These are phyloP conservation scores for Echium plantagineum DNA, from an alignment of 257 asterid genomes.

Conservation along the genomic window DNA sequence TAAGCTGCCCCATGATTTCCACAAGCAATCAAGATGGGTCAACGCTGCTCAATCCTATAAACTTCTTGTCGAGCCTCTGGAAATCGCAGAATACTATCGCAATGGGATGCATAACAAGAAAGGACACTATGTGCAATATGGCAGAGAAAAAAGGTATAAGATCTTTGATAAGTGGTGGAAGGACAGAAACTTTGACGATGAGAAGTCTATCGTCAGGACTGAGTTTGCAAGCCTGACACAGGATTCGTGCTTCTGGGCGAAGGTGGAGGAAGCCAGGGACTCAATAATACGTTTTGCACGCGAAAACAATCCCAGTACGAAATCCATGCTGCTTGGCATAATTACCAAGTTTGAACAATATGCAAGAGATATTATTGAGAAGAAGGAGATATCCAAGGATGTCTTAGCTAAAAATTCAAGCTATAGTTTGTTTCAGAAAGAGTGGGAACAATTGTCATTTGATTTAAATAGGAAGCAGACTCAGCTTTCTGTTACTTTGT, in stretches of 20 bases:
- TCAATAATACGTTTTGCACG: constrained; percentile 23
- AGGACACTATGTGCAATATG: constrained; percentile 67
- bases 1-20: constrained; percentile 71
- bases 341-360: constrained; percentile 49
- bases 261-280: constrained; percentile 73
- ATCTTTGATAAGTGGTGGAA: constrained; percentile 85
- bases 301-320: constrained; percentile 37
- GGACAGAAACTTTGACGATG: constrained; percentile 35
- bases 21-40: constrained; percentile 53
- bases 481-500: background rate
- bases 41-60: constrained; percentile 59
- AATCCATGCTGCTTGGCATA: constrained; percentile 22
- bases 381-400: constrained; percentile 69
- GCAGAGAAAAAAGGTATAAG: constrained; percentile 61
- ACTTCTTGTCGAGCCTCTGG: constrained; percentile 82
- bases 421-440: constrained; percentile 52
- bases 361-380: constrained; percentile 44
- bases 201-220: constrained; percentile 41
- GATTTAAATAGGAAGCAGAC: background rate
- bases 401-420: constrained; percentile 71
- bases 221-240: constrained; percentile 63
- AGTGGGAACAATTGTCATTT: background rate
- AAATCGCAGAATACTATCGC: constrained; percentile 73
- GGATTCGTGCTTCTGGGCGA: constrained; percentile 89
- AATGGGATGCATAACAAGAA: constrained; percentile 44